Percentiles rank a stretch among this genome's conserved stretches.
These are phyloP conservation scores for Coniophora puteana DNA, from an alignment of 1,284 basidiomycete genomes.

Conservation along the genomic window DNA sequence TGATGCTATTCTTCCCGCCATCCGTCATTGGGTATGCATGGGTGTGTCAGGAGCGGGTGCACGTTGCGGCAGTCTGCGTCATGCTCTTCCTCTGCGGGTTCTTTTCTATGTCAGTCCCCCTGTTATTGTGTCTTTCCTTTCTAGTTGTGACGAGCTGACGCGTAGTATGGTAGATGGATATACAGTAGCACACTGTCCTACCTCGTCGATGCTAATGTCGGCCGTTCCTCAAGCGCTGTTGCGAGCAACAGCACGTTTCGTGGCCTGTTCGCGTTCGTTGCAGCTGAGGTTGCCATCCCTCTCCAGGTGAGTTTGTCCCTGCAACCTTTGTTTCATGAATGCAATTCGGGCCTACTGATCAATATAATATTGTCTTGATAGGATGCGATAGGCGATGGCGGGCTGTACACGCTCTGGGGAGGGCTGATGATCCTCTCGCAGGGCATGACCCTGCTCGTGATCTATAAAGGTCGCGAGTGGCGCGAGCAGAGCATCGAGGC, in stretches of 20 bases:
- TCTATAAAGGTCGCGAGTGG: slow-evolving; percentile 39
- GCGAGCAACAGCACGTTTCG: slow-evolving; percentile 71
- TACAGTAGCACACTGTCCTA: slow-evolving; percentile 73
- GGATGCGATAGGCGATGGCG: slow-evolving; percentile 59
- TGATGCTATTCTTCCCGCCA: slow-evolving; percentile 51
- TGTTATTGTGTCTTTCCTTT: background rate
- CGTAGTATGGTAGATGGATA: slow-evolving; percentile 46
- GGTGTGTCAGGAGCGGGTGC: slow-evolving; percentile 63
- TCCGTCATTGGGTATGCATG: slow-evolving; percentile 73
- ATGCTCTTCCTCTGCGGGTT: slow-evolving; percentile 69
- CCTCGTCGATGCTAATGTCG: slow-evolving; percentile 75
- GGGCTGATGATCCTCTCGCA: slow-evolving; percentile 44
- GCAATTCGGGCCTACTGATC: background rate
- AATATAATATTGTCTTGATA: slow-evolving; percentile 13
- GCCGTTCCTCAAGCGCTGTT: slow-evolving; percentile 68
- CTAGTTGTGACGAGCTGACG: background rate
- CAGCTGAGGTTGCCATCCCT: slow-evolving; percentile 67
- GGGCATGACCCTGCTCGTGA: slow-evolving; percentile 37
- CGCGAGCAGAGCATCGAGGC: slow-evolving; percentile 21
- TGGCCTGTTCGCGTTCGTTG: slow-evolving; percentile 65
- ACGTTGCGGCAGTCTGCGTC: slow-evolving; percentile 62
- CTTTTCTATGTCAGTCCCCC: slow-evolving; percentile 54
- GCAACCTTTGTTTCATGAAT: no score
- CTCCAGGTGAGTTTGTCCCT: no score
- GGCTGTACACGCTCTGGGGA: slow-evolving; percentile 58